Base-by-base conservation (phyloP, 2,329 filamentous ascomycete species). In the Tolypocladium endophyticum region DNA sequence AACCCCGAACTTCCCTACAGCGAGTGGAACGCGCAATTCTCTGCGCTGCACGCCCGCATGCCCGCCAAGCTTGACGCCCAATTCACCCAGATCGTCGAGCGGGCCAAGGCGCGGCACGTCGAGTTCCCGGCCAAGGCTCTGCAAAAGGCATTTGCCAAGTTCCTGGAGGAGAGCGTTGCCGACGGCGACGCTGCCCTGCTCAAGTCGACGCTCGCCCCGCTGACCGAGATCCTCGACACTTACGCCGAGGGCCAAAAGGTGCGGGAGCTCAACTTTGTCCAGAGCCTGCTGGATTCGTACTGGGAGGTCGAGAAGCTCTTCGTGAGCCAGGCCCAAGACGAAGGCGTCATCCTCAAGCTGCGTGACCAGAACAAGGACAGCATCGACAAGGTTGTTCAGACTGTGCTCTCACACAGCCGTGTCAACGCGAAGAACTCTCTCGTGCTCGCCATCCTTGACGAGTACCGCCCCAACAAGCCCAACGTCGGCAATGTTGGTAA, bases 301-400 rank as follows among this genome's bases (percentile, higher is more conserved):
- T 88, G 84, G 69, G 81, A 87, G 35, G 87, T 96, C 11, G 94
- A 99, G 81, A 84, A 82, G 64, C 83, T 95, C 50, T 99, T 99
- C 79, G 90, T 90, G 43, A 88, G 88, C 55, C 87, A 90, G 64
- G 89, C 89, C 64, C 90, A 96, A 66, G 92, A 97, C 65, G 94
- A 99, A 72, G 92, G 96, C 68, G 92, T 96, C 63, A 87, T 99
- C 62, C 83, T 99, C 58, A 90, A 88, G 73, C 89, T 99, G 20
- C 89, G 94, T 79, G 94, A 99, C 66, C 89, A 96, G 78, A 88
- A 99, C 81, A 97, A 93, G 79, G 94, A 97, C 39, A 90, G 96
- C 70, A 88, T 95, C 64, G 73, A 81, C 67, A 88, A 87, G 71
- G 90, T 97, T 62, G 87, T 97, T 23, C 87, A 94, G 70, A 92